phyloP scores from a whole-genome alignment of 2,329 filamentous ascomycete species.

The Ceratocystis albifundus region DNA sequence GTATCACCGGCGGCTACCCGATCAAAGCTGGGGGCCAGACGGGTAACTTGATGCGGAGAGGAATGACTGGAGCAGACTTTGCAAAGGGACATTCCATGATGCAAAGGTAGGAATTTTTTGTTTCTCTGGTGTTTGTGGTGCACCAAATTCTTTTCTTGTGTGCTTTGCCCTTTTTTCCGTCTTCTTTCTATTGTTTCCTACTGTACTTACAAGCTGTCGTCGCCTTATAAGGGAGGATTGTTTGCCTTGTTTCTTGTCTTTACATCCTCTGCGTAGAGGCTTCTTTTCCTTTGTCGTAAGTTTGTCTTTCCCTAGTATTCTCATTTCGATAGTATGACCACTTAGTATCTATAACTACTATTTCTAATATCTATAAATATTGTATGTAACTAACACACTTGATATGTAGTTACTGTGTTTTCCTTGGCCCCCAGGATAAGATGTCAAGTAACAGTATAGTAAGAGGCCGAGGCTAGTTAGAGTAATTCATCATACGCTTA shows the following conservation, averaged over 20 bases:
- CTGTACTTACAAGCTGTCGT: neutral
- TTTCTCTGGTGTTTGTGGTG: neutral
- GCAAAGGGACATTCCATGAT: conserved; percentile 6
- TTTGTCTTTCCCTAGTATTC: neutral
- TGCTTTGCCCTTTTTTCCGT: neutral
- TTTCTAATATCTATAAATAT: too few species aligned
- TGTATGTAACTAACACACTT: too few species aligned
- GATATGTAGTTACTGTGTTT: too few species aligned
- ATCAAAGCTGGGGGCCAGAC: conserved; percentile 26
- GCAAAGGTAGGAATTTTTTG: neutral
- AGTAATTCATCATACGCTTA: too few species aligned
- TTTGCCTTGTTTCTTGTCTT: conserved; percentile 11
- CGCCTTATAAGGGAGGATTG: conserved; percentile 1
- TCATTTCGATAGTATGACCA: neutral
- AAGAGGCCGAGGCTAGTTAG: too few species aligned
- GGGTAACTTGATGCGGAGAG: conserved; percentile 16
- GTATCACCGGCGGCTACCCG: conserved; percentile 32
- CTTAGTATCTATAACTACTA: neutral
- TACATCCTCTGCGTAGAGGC: conserved; percentile 4
- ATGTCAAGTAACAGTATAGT: too few species aligned
- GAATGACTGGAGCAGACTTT: conserved; percentile 1
- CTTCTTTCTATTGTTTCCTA: neutral
- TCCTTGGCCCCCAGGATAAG: too few species aligned
- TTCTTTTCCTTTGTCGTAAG: neutral
- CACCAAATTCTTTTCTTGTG: too few species aligned